Evolutionary conservation across 768 basidiomycete genomes (phyloP), one percentile per base, ranked within the genome.

Genomic region (Tylopilus sp.): DNA sequence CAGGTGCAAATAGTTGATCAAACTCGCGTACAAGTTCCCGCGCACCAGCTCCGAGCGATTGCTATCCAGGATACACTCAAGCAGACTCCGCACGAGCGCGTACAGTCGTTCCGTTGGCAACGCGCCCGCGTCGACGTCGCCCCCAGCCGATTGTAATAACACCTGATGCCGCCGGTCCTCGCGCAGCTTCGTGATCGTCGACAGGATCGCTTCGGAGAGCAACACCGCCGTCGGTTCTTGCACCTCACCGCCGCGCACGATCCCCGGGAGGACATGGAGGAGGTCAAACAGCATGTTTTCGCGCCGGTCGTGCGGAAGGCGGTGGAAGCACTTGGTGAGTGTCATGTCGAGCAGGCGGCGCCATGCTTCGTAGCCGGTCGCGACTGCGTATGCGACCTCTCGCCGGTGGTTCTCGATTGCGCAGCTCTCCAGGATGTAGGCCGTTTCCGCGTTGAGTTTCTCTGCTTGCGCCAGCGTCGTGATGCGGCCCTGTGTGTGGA

Each of bases 261-360:
- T 78, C 20, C 81, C 80, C 2, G 93, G 88, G 20, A 97, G 76
- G 20, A 90, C 84, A 59, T 89, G 86, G 18, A 98, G 77, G 18
- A 98, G 73, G 64, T 97, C 95, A 59, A 95, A 91, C 6, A 97
- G 75, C 75, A 95, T 86, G 54, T 83, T 85, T 69, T 98, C 94
- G 22, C 91, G 80, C 22, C 81, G 83, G 52, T 92, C 88, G 55
- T 85, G 81, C 0, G 90, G 86, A 12, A 97, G 75, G 30, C 86
- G 83, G 52, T 83, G 78, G 70, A 95, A 95, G 50, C 91, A 91
- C 62, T 92, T 92, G 26, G 83, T 84, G 17, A 98, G 77, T 2
- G 86, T 81, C 65, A 92, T 83, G 71, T 95, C 91, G 47, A 98
- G 75, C 33, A 94, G 65, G 35, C 85, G 77, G 51, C 86, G 82